Conservation (phyloP, 2,329 filamentous ascomycete species). For the Exophiala calicioides region DNA sequence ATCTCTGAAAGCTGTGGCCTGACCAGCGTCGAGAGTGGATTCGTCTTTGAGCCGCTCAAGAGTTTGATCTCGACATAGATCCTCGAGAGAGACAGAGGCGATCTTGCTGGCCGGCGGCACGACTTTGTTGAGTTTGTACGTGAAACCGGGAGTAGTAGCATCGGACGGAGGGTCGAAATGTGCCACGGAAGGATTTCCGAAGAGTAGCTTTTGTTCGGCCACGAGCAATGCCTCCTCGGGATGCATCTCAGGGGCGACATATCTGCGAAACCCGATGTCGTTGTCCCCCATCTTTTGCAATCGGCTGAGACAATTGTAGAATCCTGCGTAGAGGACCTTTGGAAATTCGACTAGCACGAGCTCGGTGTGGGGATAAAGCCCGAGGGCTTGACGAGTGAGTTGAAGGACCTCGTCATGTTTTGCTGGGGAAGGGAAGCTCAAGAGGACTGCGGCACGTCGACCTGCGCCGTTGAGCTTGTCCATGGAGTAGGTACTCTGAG, state of each 20-base stretch:
- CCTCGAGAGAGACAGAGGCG: constrained; percentile 12
- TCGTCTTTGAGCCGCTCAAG: constrained; percentile 20
- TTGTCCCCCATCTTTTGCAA: constrained; percentile 55
- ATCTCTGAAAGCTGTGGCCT: constrained; percentile 54
- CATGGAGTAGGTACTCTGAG: constrained; percentile 29
- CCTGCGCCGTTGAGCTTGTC: constrained; percentile 18
- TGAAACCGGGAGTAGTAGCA: constrained; percentile 20
- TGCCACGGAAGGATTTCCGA: background rate
- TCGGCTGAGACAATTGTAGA: constrained; percentile 57
- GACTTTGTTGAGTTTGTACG: constrained; percentile 29
- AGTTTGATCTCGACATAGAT: constrained; percentile 5
- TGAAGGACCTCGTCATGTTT: constrained; percentile 29
- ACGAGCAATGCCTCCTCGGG: constrained; percentile 1
- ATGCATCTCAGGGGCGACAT: constrained; percentile 26
- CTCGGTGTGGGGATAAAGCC: constrained; percentile 14
- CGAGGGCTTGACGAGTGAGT: constrained; percentile 26
- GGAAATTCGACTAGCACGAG: constrained; percentile 62
- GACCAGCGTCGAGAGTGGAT: constrained; percentile 34
- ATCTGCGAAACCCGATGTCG: constrained; percentile 29
- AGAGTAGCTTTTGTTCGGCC: constrained; percentile 4
- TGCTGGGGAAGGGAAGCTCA: constrained; percentile 19
- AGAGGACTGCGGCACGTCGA: constrained; percentile 23
- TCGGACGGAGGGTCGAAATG: constrained; percentile 31
- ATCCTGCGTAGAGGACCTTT: constrained; percentile 59
- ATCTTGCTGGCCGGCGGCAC: constrained; percentile 12